Percentiles rank a stretch among this genome's conserved stretches.
Conservation (phyloP, 345 rosid genomes). For the Salix suchowensis region DNA sequence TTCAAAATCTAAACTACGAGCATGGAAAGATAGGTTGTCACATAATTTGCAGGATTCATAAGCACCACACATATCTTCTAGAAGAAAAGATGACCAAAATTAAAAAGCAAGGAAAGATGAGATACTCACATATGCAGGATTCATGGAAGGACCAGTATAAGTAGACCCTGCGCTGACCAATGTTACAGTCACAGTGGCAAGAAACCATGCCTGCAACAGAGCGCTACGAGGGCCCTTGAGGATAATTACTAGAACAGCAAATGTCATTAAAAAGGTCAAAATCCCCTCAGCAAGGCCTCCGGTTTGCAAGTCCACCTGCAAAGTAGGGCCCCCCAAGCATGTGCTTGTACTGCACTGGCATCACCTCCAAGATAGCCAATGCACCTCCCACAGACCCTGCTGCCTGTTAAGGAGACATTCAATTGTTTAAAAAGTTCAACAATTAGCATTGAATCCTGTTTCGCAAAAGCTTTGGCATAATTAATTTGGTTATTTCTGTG, state of each 20-base stretch:
- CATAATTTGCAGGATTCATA: not conserved
- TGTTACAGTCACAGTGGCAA: slow-evolving; percentile 57
- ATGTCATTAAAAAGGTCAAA: slow-evolving; percentile 69
- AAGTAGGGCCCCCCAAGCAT: slow-evolving; percentile 73
- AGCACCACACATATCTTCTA: not conserved
- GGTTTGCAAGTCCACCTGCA: slow-evolving; percentile 64
- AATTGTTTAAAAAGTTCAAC: not conserved
- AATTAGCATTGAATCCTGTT: not conserved
- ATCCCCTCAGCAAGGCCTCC: slow-evolving; percentile 90
- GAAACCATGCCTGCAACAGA: slow-evolving; percentile 53
- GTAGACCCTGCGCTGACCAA: slow-evolving; percentile 54
- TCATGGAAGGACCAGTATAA: slow-evolving; percentile 93
- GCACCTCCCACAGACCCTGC: slow-evolving; percentile 95
- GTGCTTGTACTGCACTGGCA: slow-evolving; percentile 63
- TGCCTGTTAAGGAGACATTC: slow-evolving; percentile 46
- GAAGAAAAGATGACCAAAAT: not conserved
- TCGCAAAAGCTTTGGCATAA: not conserved
- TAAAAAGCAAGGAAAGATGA: not conserved
- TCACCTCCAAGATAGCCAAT: slow-evolving; percentile 63
- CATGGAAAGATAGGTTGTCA: not conserved
- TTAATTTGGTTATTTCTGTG: not conserved
- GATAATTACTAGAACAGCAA: slow-evolving; percentile 59
- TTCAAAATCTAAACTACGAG: not conserved
- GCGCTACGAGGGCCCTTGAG: slow-evolving; percentile 64
- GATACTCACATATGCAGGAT: slow-evolving; percentile 92